Evolutionary conservation across 1,139 yeast species (phyloP).

Genomic region (Eremothecium cymbalariae): DNA sequence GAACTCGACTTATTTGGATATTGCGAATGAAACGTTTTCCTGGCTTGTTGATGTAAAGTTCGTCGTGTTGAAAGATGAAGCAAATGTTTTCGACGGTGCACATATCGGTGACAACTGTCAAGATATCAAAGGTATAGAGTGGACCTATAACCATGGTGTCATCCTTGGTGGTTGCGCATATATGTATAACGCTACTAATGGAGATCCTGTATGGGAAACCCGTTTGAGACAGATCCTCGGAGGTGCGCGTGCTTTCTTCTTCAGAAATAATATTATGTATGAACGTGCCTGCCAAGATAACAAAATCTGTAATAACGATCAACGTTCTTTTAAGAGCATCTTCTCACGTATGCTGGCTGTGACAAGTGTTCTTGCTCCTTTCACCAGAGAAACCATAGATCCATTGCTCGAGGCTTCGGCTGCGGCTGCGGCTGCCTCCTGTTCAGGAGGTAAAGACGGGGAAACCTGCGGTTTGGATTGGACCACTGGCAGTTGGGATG

Average conservation of each 20-base stretch:
- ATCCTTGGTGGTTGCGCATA: slow-evolving; percentile 53
- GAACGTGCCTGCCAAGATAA: slow-evolving; percentile 75
- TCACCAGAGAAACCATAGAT: slow-evolving; percentile 46
- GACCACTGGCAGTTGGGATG: slow-evolving; percentile 66
- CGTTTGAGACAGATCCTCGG: slow-evolving; percentile 47
- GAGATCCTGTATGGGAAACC: slow-evolving; percentile 56
- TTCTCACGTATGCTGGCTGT: slow-evolving; percentile 67
- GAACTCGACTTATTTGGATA: slow-evolving; percentile 61
- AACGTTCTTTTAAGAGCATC: slow-evolving; percentile 81
- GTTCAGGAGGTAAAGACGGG: slow-evolving; percentile 81
- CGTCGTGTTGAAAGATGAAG: slow-evolving; percentile 40
- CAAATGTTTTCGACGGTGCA: slow-evolving; percentile 57
- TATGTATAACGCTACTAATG: slow-evolving; percentile 53
- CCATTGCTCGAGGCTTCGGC: slow-evolving; percentile 55
- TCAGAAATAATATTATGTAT: slow-evolving; percentile 49
- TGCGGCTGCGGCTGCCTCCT: slow-evolving; percentile 68
- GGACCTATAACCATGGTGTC: slow-evolving; percentile 60
- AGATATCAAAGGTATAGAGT: slow-evolving; percentile 41
- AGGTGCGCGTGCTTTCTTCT: slow-evolving; percentile 55
- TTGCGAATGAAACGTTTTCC: slow-evolving; percentile 74
- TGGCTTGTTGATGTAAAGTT: slow-evolving; percentile 67
- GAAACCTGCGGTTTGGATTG: slow-evolving; percentile 87
- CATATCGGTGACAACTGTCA: slow-evolving; percentile 42
- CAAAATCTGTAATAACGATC: slow-evolving; percentile 72
- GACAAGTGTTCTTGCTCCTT: slow-evolving; percentile 67